Evolutionary conservation across 192 early-diverging fungal genomes (phyloP).

Genomic region (Radiomyces spectabilis): DNA sequence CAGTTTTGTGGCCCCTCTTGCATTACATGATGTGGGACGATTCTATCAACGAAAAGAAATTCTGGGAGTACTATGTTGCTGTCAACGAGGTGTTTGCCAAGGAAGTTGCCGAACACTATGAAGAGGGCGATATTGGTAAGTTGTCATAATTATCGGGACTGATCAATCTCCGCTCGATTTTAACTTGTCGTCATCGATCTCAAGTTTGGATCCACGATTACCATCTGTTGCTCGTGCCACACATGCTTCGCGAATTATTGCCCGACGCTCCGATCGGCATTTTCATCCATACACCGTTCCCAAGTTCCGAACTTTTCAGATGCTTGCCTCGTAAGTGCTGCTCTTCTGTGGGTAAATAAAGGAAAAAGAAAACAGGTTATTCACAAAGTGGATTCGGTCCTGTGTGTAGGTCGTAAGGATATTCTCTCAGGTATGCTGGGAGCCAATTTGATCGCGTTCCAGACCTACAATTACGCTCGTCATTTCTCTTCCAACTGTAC

Average conservation of each 20-base stretch:
- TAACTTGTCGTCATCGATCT: conserved; percentile 1
- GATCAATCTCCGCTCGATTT: background rate
- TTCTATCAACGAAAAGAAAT: conserved; percentile 49
- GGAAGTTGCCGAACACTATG: conserved; percentile 62
- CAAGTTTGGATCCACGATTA: conserved; percentile 98
- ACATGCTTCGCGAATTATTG: conserved; percentile 71
- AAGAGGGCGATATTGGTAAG: conserved; percentile 71
- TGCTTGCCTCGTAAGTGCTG: conserved; percentile 65
- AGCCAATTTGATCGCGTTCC: conserved; percentile 91
- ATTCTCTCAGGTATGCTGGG: conserved; percentile 85
- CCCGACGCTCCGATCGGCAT: conserved; percentile 86
- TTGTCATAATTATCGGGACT: background rate
- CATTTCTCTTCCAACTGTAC: conserved; percentile 94
- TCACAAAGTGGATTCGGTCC: background rate
- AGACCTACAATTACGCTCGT: conserved; percentile 92
- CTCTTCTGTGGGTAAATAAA: background rate
- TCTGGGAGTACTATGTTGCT: conserved; percentile 73
- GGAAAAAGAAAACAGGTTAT: background rate
- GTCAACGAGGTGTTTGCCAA: conserved; percentile 78
- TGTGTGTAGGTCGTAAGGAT: conserved; percentile 58
- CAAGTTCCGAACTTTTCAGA: conserved; percentile 92
- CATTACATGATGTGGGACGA: conserved; percentile 90
- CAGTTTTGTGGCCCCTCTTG: conserved; percentile 93
- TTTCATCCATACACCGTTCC: conserved; percentile 96
- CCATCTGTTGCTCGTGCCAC: conserved; percentile 87